Base-by-base conservation (phyloP, 176 grass and related monocot species). In the Pontederia crassipes region DNA sequence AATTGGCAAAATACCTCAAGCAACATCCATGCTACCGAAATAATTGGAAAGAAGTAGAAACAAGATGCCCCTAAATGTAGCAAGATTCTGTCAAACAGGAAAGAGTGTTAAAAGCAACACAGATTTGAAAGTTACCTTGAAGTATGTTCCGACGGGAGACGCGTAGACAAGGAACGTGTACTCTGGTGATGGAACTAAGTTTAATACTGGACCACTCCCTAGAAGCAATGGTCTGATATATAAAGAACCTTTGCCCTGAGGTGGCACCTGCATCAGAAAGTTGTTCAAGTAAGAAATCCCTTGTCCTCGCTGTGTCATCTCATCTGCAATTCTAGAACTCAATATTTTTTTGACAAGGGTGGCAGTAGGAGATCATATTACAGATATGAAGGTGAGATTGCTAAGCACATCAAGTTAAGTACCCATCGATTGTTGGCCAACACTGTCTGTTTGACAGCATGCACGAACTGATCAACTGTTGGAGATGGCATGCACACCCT, bases 401-500 rank as follows among this genome's bases (percentile, higher is more conserved):
- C 10, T 28, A 58, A 81, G 32, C 32, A 40, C 32, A 40, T 52
- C 4, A 18, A 4, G 13, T 17, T 12, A 57, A 53, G 49, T 81
- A 95, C 87, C 93, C 87, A 98, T 46, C 87, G 81, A 11, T 51
- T 71, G 76, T 98, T 98, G 64, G 93, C 87, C 52, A 92, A 78
- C 48, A 98, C 84, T 9, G 81, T 92, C 66, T 92, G 76, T 76
- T 77, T 79, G 49, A 98, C 81, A 46, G 84, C 93, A 83, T 79
- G 17, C 47, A 92, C 68, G 68, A 98, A 98, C 78, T 92, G 93
- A 35, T 92, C 79, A 4, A 88, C 74, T 0, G 93, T 74, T 17
- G 84, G 93, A 16, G 81, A 66, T 45, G 87, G 87, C 93, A 92
- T 98, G 93, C 93, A 98, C 93, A 97, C 91, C 59, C 93, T 89